Evolutionary conservation across 164 flowering plant species (phyloP).

Genomic region (Protea cynaroides): DNA sequence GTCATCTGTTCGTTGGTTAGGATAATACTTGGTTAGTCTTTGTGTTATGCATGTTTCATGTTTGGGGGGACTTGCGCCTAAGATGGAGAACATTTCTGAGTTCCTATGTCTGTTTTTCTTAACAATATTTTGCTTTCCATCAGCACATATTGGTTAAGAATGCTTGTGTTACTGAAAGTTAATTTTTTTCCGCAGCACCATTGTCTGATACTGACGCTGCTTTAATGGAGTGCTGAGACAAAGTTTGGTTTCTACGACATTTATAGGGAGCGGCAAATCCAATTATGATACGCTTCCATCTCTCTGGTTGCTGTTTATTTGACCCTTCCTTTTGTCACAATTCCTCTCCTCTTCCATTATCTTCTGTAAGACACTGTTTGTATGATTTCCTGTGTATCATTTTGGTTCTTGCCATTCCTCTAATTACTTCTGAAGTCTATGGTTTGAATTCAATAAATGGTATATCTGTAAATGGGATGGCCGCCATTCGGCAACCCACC

Average conservation of each 20-base stretch:
- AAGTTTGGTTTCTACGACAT: slow-evolving; percentile 31
- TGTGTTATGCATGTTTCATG: too few species aligned
- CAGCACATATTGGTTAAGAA: background rate
- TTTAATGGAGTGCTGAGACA: slow-evolving; percentile 67
- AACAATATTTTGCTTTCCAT: background rate
- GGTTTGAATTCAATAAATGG: too few species aligned
- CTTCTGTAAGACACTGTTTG: background rate
- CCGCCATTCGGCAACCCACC: too few species aligned
- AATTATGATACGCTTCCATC: background rate
- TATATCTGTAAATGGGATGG: too few species aligned
- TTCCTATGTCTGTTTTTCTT: background rate
- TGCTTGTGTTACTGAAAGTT: background rate
- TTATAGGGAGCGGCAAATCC: background rate
- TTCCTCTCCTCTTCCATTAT: background rate
- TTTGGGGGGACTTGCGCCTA: too few species aligned
- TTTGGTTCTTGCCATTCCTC: background rate
- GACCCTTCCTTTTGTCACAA: too few species aligned
- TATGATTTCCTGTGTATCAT: background rate
- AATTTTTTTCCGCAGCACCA: slow-evolving; percentile 51
- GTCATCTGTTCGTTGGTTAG: too few species aligned
- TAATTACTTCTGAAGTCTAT: background rate
- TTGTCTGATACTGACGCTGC: slow-evolving; percentile 77
- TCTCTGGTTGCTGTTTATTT: background rate
- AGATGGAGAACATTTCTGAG: too few species aligned
- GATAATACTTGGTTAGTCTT: too few species aligned